phyloP scores from a whole-genome alignment of 2,329 filamentous ascomycete species.

The Ampelomyces quisqualis region DNA sequence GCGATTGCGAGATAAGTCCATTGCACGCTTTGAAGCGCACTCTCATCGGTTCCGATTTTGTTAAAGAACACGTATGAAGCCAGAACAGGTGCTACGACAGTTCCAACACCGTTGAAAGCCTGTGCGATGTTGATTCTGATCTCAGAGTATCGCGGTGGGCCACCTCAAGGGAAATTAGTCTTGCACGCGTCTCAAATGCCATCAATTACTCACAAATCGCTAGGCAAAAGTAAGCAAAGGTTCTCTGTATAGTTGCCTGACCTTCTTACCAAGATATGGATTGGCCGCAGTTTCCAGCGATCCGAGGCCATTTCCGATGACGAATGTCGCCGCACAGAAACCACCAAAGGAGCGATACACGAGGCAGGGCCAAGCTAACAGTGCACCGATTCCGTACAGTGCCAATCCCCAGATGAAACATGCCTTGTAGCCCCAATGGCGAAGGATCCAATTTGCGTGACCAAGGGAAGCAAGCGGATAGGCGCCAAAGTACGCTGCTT shows the following conservation, averaged over 20 bases:
- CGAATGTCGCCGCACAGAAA: constrained; percentile 61
- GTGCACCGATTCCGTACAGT: constrained; percentile 58
- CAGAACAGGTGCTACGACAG: constrained; percentile 60
- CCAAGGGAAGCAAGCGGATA: constrained; percentile 53
- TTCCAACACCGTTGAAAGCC: constrained; percentile 60
- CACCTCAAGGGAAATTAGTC: constrained; percentile 22
- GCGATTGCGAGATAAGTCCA: constrained; percentile 66
- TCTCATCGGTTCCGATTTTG: constrained; percentile 50
- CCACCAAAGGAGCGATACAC: constrained; percentile 59
- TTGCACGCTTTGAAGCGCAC: constrained; percentile 61
- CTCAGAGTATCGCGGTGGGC: constrained; percentile 60
- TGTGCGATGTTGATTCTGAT: constrained; percentile 61
- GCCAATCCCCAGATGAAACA: constrained; percentile 55
- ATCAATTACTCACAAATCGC: constrained; percentile 44
- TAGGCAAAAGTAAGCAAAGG: constrained; percentile 22
- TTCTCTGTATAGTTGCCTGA: no score
- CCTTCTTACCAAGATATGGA: constrained; percentile 37
- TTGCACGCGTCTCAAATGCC: neutral
- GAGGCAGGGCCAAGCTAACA: constrained; percentile 61
- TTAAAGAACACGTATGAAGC: constrained; percentile 64
- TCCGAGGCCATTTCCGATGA: constrained; percentile 55
- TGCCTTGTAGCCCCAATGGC: constrained; percentile 52
- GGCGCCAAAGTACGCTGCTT: constrained; percentile 54
- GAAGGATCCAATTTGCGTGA: constrained; percentile 52
- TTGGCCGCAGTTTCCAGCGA: constrained; percentile 62